phyloP scores from a whole-genome alignment of 1,284 basidiomycete genomes.

The Puccinia novopanici region DNA sequence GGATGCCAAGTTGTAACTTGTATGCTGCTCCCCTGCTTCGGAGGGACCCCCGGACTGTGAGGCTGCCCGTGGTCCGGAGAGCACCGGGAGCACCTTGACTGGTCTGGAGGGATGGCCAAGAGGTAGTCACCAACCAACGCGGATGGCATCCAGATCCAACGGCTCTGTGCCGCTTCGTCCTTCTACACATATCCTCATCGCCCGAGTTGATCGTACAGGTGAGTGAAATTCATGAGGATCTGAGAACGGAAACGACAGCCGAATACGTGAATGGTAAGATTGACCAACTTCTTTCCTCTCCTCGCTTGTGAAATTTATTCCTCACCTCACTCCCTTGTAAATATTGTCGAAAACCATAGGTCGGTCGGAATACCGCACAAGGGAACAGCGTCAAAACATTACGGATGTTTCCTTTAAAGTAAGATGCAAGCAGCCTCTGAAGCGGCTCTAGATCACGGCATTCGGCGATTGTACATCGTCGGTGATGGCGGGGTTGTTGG shows the following conservation, averaged over 20 bases:
- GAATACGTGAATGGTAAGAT: conserved; percentile 33
- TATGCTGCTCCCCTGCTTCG: too few relatives aligned
- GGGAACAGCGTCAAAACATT: conserved; percentile 20
- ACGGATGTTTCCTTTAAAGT: conserved; percentile 38
- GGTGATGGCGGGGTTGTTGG: conserved; percentile 38
- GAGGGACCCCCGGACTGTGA: too few relatives aligned
- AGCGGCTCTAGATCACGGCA: conserved; percentile 13
- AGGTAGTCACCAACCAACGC: too few relatives aligned
- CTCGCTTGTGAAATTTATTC: neutral
- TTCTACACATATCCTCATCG: conserved; percentile 34
- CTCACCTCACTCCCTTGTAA: neutral
- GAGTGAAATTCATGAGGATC: conserved; percentile 36
- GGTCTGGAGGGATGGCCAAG: too few relatives aligned
- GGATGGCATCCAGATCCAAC: too few relatives aligned
- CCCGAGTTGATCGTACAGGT: conserved; percentile 34
- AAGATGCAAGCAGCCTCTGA: conserved; percentile 24
- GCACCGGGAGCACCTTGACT: too few relatives aligned
- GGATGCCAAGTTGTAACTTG: too few relatives aligned
- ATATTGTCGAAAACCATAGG: conserved; percentile 12
- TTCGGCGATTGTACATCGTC: conserved; percentile 21
- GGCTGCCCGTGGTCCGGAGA: too few relatives aligned
- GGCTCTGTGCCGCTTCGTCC: too few relatives aligned
- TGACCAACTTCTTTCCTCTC: neutral
- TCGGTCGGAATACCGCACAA: conserved; percentile 28
- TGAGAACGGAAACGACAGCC: conserved; percentile 27